These are phyloP conservation scores for Dictyostelium brefeldianum DNA, from an alignment of 78 protist species.

Conservation along the genomic window DNA sequence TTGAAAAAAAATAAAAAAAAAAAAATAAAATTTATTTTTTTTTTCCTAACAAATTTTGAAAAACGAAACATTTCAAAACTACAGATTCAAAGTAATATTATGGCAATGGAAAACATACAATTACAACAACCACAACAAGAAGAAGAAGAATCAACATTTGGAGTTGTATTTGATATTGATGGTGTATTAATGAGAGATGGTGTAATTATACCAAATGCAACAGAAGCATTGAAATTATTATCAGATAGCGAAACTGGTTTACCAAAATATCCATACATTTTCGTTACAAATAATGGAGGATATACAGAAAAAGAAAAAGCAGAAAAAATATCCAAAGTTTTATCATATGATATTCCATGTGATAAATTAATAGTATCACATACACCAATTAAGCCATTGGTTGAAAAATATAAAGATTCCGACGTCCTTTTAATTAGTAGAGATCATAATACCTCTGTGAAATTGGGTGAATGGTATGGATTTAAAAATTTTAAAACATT, in stretches of 20 bases:
- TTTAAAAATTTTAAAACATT: constrained; percentile 38
- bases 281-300: constrained; percentile 75
- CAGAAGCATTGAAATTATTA: constrained; percentile 43
- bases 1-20: too few relatives aligned
- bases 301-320: constrained; percentile 64
- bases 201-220: constrained; percentile 41
- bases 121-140: neutral
- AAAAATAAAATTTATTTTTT: too few relatives aligned
- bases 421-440: constrained; percentile 25
- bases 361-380: constrained; percentile 65
- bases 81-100: too few relatives aligned
- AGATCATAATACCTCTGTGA: constrained; percentile 9
- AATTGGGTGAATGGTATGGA: constrained; percentile 49
- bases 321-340: constrained; percentile 25
- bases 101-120: too few relatives aligned
- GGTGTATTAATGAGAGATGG: constrained; percentile 80
- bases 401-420: constrained; percentile 15
- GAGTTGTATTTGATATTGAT: constrained; percentile 74
- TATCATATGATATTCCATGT: constrained; percentile 11
- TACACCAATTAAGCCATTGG: constrained; percentile 68
- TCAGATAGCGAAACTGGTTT: neutral
- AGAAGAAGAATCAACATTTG: constrained; percentile 24
- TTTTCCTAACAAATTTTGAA: too few relatives aligned
- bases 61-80: too few relatives aligned
- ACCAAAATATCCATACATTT: constrained; percentile 53